Conservation (phyloP, 164 flowering plant species). For the Magnolia sinica region DNA sequence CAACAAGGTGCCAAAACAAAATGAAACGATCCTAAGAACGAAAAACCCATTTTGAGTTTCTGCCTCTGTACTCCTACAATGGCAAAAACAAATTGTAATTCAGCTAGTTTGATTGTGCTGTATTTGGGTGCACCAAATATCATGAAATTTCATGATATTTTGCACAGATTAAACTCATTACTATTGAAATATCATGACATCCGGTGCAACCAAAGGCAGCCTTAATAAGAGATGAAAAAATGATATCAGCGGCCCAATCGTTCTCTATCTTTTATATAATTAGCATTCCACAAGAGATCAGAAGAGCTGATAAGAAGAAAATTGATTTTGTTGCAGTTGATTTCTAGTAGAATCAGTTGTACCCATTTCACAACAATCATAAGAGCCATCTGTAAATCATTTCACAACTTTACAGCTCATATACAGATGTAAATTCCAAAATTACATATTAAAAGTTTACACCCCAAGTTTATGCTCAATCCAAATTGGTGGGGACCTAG, state of each 20-base stretch:
- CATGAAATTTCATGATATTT: too few species aligned
- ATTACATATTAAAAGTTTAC: conserved; percentile 1
- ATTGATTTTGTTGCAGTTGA: not conserved
- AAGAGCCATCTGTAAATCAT: not conserved
- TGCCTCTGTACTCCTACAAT: not conserved
- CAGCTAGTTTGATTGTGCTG: not conserved
- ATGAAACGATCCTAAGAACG: too few species aligned
- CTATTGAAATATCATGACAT: too few species aligned
- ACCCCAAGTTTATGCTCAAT: too few species aligned
- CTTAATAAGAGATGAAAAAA: too few species aligned
- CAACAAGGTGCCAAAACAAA: too few species aligned
- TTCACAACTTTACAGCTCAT: conserved; percentile 8
- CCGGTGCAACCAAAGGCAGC: too few species aligned
- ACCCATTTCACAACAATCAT: not conserved
- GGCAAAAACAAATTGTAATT: not conserved
- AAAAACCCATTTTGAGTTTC: too few species aligned
- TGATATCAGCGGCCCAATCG: too few species aligned
- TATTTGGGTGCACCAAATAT: not conserved
- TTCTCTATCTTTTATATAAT: too few species aligned
- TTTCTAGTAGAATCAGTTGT: not conserved
- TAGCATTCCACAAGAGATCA: not conserved
- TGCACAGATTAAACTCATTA: too few species aligned
- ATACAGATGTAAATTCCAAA: conserved; percentile 20
- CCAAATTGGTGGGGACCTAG: too few species aligned
- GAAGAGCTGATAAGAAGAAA: not conserved